Evolutionary conservation across 352 stramenopile genomes (phyloP), one percentile per base, ranked within the genome.

Genomic region (Globisporangium nagaii): DNA sequence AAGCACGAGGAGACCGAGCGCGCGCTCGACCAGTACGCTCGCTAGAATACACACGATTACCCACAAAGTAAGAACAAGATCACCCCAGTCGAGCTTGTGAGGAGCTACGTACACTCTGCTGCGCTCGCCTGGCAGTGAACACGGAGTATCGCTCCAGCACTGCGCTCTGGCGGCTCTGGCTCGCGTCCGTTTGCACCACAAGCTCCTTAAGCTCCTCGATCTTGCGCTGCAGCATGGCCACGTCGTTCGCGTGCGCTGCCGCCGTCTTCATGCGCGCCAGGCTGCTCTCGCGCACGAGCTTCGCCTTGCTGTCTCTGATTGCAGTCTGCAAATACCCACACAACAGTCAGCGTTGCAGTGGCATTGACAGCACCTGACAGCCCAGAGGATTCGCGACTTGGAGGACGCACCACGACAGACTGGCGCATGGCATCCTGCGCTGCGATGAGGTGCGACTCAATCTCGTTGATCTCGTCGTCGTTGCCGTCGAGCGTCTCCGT

Each of bases 251-350:
- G 40, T 88, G 66, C 22, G 65, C 63, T 7, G 70, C 72, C n/a
- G 64, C 58, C n/a, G 73, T 46, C 48, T 86, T 81, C 56, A 70
- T 71, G 10, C 71, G 66, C 54, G 79, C 66, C 35, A 84, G 49
- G 32, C 53, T 50, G 24, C 60, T 54, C 15, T 61, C 63, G 24
- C 57, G 67, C 10, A 52, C 36, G 35, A 60, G 56, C 34, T 61
- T 69, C 13, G 56, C 22, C 32, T 66, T 65, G 8, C 72, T 24
- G 11, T 65, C 58, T 17, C 47, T 41, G 48, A 76, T 58, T 10
- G 65, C 65, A 49, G 50, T 22, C 70, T 79, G 25, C 22, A 44
- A 32, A 22, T 47, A 8, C 17, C 24, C 31, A 24, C 32, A 24
- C 15, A 47, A 15, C 7, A n/a, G n/a, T n/a, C n/a, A n/a, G n/a